Base-by-base conservation (phyloP, 106 monocot genomes). In the Allium sativum region DNA sequence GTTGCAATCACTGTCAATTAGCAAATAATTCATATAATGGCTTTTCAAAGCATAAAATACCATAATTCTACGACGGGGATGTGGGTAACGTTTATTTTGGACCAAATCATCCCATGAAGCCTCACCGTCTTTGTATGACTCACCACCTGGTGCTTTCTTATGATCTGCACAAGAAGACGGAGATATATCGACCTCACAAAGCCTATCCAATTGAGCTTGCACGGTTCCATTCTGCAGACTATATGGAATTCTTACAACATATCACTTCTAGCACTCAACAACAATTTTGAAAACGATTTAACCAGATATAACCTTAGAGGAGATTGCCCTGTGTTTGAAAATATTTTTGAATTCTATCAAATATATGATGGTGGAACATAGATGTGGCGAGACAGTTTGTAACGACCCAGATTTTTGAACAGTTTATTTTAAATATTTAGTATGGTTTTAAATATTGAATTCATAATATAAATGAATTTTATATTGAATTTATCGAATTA, bases 241-340 rank as follows among this genome's bases (percentile, higher is more conserved):
- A 96, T 72, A 87, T 96, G 45, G 96, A 96, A 56, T 96, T 96
- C 59, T 76, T 96, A 77, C 81, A 91, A 45, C 76, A 90, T 66
- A 87, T 96, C 64, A 91, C 74, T 73, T 90, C 96, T 40, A 63
- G 82, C 62, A 80, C 87, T 15, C 86, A 87, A 54, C 81, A 88
- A 72, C 66, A 87, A n/a, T 21, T 91, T 74, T 72, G 60, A 50
- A 53, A 67, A 67, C 62, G 87, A 91, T 57, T 62, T 96, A 55
- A 41, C 68, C 21, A 87, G 72, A 82, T 96, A 90, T 74, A 90
- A 87, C 68, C 84, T 96, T 44, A 84, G 90, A 56, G 95, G 87
- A 82, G 96, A 96, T 61, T 96, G 91, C 69, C 96, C 96, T 59
- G 91, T 96, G 14, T 96, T 96, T 68, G 96, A 96, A n/a, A 84